A percentile compares a stretch with the other conserved stretches of the same genome.
These are phyloP conservation scores for Dalbergia oliveri DNA, from an alignment of 306 rosid species.

Conservation along the genomic window DNA sequence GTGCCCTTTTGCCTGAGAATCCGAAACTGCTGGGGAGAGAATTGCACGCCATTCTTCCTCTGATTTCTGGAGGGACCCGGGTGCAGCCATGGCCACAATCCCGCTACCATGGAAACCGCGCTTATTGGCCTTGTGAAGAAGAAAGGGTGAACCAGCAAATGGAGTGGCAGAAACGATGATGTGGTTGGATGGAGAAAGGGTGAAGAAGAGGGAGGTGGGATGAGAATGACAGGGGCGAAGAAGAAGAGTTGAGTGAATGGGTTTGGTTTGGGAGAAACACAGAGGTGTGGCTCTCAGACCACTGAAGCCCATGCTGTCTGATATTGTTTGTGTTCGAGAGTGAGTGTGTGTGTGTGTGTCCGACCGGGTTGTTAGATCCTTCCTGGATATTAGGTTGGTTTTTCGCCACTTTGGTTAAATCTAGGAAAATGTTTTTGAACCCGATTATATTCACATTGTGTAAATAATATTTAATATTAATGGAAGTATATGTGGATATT, in stretches of 20 bases:
- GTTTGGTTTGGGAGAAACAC: conserved; percentile 52
- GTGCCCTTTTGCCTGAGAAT: conserved; percentile 85
- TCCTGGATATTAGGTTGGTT: too few species aligned
- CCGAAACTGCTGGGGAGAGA: conserved; percentile 87
- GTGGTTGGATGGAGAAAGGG: conserved; percentile 40
- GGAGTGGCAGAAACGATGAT: not conserved
- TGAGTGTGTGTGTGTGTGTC: not conserved
- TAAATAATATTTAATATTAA: too few species aligned
- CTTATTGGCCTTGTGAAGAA: conserved; percentile 30
- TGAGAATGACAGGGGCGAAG: not conserved
- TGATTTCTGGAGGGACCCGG: conserved; percentile 63
- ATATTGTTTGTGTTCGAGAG: not conserved
- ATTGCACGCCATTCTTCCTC: conserved; percentile 81
- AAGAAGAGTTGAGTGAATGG: conserved; percentile 39
- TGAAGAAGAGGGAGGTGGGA: conserved; percentile 32
- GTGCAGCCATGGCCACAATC: conserved; percentile 72
- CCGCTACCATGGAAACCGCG: conserved; percentile 67
- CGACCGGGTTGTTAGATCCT: not conserved
- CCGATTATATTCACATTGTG: too few species aligned
- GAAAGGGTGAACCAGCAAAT: not conserved
- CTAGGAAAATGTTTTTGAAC: too few species aligned
- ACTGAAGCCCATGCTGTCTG: conserved; percentile 54
- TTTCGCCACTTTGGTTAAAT: too few species aligned
- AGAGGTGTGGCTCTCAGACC: conserved; percentile 49
- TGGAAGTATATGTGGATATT: too few species aligned